Evolutionary conservation across 148 eudicot species (phyloP), one percentile per base, ranked within the genome.

Genomic region (Vaccinium vitisidaea): DNA sequence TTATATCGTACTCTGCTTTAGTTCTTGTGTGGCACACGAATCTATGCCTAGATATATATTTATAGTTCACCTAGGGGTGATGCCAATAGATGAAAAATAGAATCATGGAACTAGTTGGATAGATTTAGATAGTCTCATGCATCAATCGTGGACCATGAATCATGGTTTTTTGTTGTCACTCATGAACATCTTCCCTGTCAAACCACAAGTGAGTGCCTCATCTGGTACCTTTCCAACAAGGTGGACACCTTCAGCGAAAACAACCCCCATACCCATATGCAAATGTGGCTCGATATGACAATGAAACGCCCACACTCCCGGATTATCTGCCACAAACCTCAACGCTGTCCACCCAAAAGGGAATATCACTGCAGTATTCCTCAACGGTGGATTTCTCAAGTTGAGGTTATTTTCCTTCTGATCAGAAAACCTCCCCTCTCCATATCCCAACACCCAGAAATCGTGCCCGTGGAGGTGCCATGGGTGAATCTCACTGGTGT

Each of bases 261-360:
- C 90, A 2, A 96, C 96, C 1, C 98, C 98, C 98, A 96, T 96
- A 1, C 98, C 98, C 98, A 96, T 90, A 85, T 96, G 98, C 88
- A 94, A 84, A 43, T 96, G 98, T 1, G 98, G 98, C 87, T 96
- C 98, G 5, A 96, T 96, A 15, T 96, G 98, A 77, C 98, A 96
- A 78, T 96, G 98, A 50, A 96, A 96, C 0, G 98, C 96, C 98
- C 98, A 96, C 0, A 88, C 98, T 8, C 98, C 98, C 0, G 98
- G 98, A 81, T 96, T 96, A 90, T 96, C 94, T 1, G 98, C 90
- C 61, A 94, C 92, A 27, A 93, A 96, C 78, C 99, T 87, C 80
- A 96, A 61, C 1, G 94, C 98, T 0, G 97, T 96, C 99, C 99
- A 96, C 14, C 99, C 99, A 12, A 46, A 92, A 0, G 99, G 99